These are phyloP conservation scores for Acacia melanoxylon DNA, from an alignment of 306 rosid species.

Conservation along the genomic window DNA sequence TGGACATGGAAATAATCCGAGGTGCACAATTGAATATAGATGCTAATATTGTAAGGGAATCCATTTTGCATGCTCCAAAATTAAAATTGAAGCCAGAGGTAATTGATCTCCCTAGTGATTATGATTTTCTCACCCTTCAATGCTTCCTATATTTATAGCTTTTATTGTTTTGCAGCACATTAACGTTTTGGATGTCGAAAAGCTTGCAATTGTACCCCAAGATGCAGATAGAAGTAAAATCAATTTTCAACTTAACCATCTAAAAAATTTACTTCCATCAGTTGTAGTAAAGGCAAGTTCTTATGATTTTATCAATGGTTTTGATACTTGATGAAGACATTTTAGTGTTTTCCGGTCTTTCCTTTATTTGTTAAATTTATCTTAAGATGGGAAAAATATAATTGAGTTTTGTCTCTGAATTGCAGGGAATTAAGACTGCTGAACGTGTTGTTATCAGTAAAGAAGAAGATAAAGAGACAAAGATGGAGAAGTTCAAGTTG, in stretches of 20 bases:
- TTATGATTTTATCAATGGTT: slow-evolving; percentile 15
- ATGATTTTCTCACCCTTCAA: slow-evolving; percentile 16
- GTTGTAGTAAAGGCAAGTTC: slow-evolving; percentile 73
- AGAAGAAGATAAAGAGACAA: slow-evolving; percentile 45
- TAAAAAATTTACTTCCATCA: slow-evolving; percentile 66
- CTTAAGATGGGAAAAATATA: slow-evolving; percentile 11
- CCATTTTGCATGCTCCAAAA: slow-evolving; percentile 69
- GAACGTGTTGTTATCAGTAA: slow-evolving; percentile 71
- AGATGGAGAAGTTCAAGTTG: slow-evolving; percentile 52
- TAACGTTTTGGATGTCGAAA: slow-evolving; percentile 61
- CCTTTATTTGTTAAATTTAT: slow-evolving; percentile 15
- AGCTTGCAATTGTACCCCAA: slow-evolving; percentile 62
- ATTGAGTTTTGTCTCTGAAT: slow-evolving; percentile 30
- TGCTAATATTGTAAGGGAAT: slow-evolving; percentile 69
- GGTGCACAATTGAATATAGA: slow-evolving; percentile 68
- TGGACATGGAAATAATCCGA: slow-evolving; percentile 70
- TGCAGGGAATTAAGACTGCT: slow-evolving; percentile 80
- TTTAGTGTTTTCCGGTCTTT: not conserved
- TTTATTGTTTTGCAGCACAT: slow-evolving; percentile 63
- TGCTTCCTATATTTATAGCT: slow-evolving; percentile 30
- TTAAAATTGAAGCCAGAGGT: slow-evolving; percentile 82
- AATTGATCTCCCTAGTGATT: slow-evolving; percentile 28
- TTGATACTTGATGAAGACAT: slow-evolving; percentile 20
- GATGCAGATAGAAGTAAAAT: slow-evolving; percentile 65
- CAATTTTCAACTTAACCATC: slow-evolving; percentile 69